Base-by-base conservation (phyloP, 345 rosid genomes). In the Sisymbrium altissimum region DNA sequence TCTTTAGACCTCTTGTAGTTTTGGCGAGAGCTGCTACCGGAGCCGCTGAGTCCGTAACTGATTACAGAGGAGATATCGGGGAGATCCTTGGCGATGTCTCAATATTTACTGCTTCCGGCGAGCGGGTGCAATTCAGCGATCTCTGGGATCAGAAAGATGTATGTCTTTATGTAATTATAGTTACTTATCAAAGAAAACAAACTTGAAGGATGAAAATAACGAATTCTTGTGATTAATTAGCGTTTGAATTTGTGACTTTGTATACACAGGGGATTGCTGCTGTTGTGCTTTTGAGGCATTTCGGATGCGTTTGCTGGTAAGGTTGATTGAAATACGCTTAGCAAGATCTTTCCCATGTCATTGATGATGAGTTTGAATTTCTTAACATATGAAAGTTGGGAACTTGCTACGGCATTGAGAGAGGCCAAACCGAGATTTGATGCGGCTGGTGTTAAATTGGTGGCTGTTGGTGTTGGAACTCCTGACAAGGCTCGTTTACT, bases 141-240 rank as follows among this genome's bases (percentile, higher is more conserved):
- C 91, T 91, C 14, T 94, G 86, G 98, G 96, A 89, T 84, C 98
- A 89, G 68, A 87, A 79, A 5, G 89, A 86, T 85, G 97, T 91
- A 45, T 44, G 14, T 57, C 65, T 27, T 18, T 61, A n/a, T 8
- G 4, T 8, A 5, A 23, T 3, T 23, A 23, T 3, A 23, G 25
- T 48, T 25, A 21, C 45, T 43, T 30, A 25, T 7, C 9, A 27
- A 38, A 45, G 1, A 13, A 46, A 39, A 18, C 21, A 7, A 48
- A 27, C 6, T 30, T 21, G 14, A 21, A 29, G 25, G 3, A 23
- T 45, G 1, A 11, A 46, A 23, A 35, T 36, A 15, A 25, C 10
- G 19, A 39, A 2, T 5, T 52, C 3, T 13, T 35, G 15, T 63
- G 56, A 11, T 50, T 7, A 0, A 29, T 0, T 29, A 3, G 2